Conservation (phyloP, 352 stramenopile genomes). For the Pythium rhizo-oryzae region DNA sequence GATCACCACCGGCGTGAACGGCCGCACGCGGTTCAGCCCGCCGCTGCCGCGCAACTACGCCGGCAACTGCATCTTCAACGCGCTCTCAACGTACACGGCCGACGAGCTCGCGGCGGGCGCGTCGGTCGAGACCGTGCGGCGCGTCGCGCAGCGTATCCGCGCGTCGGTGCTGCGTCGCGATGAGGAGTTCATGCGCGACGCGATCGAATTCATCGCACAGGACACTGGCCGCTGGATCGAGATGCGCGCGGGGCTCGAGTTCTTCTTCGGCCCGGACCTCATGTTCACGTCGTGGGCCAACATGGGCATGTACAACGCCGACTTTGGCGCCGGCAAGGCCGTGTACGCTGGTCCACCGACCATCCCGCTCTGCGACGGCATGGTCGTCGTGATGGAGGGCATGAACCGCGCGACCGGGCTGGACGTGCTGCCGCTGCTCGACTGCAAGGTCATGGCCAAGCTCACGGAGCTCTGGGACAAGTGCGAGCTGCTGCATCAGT, state of each 20-base stretch:
- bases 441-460: slow-evolving; percentile 38
- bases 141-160: slow-evolving; percentile 42
- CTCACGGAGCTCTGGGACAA: slow-evolving; percentile 35
- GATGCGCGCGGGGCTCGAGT: slow-evolving; percentile 45
- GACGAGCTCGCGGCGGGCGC: slow-evolving; percentile 29
- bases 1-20: slow-evolving; percentile 58
- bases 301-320: slow-evolving; percentile 65
- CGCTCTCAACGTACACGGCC: slow-evolving; percentile 39
- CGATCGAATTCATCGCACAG: slow-evolving; percentile 48
- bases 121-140: slow-evolving; percentile 22
- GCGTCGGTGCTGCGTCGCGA: slow-evolving; percentile 45
- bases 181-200: slow-evolving; percentile 46
- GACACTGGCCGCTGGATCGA: slow-evolving; percentile 34
- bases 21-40: slow-evolving; percentile 42
- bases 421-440: slow-evolving; percentile 51
- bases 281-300: slow-evolving; percentile 65
- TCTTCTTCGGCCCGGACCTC: slow-evolving; percentile 52
- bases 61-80: slow-evolving; percentile 62
- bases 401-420: slow-evolving; percentile 37
- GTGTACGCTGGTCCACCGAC: slow-evolving; percentile 43
- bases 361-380: slow-evolving; percentile 43
- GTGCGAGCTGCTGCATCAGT: slow-evolving; percentile 16
- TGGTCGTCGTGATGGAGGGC: slow-evolving; percentile 52
- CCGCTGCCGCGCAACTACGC: slow-evolving; percentile 47
- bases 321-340: slow-evolving; percentile 42